phyloP scores from a whole-genome alignment of 1,284 basidiomycete species.

The Trichosporon inkin region DNA sequence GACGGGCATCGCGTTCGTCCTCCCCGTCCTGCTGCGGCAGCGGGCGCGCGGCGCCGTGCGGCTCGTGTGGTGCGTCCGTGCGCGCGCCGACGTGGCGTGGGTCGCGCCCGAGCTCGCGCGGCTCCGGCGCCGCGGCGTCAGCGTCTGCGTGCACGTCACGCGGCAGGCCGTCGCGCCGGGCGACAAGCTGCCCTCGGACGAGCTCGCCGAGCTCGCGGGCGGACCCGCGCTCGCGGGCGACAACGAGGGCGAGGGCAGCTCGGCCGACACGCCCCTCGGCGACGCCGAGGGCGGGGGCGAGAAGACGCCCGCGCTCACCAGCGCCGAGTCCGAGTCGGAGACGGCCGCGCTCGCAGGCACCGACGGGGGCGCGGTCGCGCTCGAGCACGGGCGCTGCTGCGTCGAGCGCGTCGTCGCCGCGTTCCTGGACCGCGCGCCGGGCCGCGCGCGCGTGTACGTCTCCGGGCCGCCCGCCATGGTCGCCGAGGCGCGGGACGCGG shows the following conservation, averaged over 20 bases:
- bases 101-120: conserved; percentile 27
- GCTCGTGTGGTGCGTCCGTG: conserved; percentile 32
- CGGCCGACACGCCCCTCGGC: neutral
- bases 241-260: neutral
- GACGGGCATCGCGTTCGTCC: conserved; percentile 35
- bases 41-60: conserved; percentile 18
- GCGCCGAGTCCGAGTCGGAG: conserved; percentile 2
- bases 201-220: neutral
- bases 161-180: conserved; percentile 5
- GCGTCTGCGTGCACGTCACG: conserved; percentile 25
- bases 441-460: conserved; percentile 25
- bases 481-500: conserved; percentile 24
- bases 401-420: neutral
- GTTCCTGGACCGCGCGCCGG: conserved; percentile 8
- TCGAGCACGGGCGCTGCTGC: conserved; percentile 10
- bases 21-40: conserved; percentile 29
- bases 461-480: conserved; percentile 32
- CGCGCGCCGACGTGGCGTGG: conserved; percentile 28
- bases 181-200: neutral
- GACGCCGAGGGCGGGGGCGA: neutral
- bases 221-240: neutral
- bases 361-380: conserved; percentile 1
- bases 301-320: neutral
- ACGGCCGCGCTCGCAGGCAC: conserved; percentile 19
- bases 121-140: conserved; percentile 18